Evolutionary conservation across 2,329 filamentous ascomycete genomes (phyloP), one percentile per base, ranked within the genome.

Genomic region (Microcera coccophila): DNA sequence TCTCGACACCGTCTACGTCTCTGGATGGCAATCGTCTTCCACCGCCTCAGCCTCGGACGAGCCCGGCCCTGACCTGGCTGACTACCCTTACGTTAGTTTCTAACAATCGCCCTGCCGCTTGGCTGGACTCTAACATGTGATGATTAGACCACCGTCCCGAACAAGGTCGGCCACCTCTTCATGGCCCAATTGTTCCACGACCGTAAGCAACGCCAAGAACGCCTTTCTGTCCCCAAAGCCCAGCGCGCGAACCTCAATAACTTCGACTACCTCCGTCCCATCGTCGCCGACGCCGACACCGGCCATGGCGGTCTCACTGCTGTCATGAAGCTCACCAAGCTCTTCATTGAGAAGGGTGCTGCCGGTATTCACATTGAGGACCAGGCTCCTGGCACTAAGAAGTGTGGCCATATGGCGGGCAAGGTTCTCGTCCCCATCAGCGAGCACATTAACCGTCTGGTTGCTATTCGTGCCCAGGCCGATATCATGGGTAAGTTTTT

Each of bases 131-230:
- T 53, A 32, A 54, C 36, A 29, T n/a, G n/a, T 85, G 58, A 76
- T 16, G 16, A 7, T 12, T 49, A 93, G 88, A 95, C 93, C 54
- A 98, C 93, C 33, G 93, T 98, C 17, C 93, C 93, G 39, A 95
- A 97, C 77, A 98, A 98, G 72, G 93, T 98, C 54, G 82, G 87
- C 63, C 93, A 98, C 65, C 81, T 98, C 39, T 98, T 95, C 81
- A 90, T 94, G 82, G 91, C 93, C 12, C 93, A 98, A 72, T 83
- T 97, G 44, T 98, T 98, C 85, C 93, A 98, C 73, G 93, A 98
- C 78, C 87, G 93, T 62, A 98, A 98, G 73, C 93, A 98, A 72
- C 85, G 93, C 53, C 90, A 97, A 68, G 93, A 97, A 69, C 89
- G 93, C 46, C 72, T 97, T 39, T 85, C 81, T 52, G 83, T 78